Evolutionary conservation across 1,139 yeast genomes (phyloP).

Genomic region (Hyphopichia burtonii): DNA sequence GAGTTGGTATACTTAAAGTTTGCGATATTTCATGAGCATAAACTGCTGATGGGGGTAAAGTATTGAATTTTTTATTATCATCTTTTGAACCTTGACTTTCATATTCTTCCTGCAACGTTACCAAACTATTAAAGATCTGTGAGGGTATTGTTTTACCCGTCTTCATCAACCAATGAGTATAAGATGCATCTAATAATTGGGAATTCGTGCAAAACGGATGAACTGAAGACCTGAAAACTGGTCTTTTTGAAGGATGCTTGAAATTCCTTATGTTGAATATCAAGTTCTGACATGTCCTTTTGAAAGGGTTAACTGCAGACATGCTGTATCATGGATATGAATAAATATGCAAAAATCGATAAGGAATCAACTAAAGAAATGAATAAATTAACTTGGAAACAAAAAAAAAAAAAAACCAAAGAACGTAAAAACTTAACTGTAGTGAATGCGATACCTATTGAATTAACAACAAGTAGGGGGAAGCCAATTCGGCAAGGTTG

Average conservation of each 20-base stretch:
- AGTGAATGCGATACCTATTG: background rate
- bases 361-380: background rate
- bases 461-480: background rate
- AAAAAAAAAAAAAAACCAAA: background rate
- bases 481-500: too few relatives aligned
- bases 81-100: slow-evolving; percentile 7
- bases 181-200: slow-evolving; percentile 25
- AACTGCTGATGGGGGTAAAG: slow-evolving; percentile 1
- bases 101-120: background rate
- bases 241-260: slow-evolving; percentile 14
- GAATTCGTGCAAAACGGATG: slow-evolving; percentile 27
- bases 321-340: slow-evolving; percentile 6
- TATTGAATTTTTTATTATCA: slow-evolving; percentile 6
- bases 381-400: background rate
- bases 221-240: slow-evolving; percentile 17
- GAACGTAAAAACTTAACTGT: background rate
- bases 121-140: slow-evolving; percentile 7
- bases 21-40: background rate
- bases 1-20: background rate
- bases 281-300: slow-evolving; percentile 18
- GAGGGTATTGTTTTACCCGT: slow-evolving; percentile 12
- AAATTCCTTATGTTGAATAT: slow-evolving; percentile 19
- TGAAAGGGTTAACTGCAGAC: slow-evolving; percentile 23
- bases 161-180: slow-evolving; percentile 22
- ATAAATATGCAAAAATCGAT: background rate